phyloP scores from a whole-genome alignment of 1,284 basidiomycete species.

The Ustilago shanxiensis region DNA sequence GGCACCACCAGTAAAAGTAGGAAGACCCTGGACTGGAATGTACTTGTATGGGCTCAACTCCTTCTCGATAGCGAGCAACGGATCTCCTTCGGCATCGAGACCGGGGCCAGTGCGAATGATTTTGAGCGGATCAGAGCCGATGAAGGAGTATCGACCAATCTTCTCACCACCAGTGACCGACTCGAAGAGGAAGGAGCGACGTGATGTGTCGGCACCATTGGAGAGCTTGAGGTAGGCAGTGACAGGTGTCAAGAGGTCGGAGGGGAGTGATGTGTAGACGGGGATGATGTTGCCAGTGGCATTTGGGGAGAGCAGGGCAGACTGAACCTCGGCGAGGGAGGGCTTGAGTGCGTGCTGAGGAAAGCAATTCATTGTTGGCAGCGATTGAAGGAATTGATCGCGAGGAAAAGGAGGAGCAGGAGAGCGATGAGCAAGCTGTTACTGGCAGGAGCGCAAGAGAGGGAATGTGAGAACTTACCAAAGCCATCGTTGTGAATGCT shows the following conservation, averaged over 20 bases:
- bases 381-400: not conserved
- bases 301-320: constrained; percentile 48
- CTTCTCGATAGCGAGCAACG: constrained; percentile 84
- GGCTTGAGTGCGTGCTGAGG: constrained; percentile 52
- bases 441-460: not conserved
- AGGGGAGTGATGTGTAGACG: constrained; percentile 90
- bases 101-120: constrained; percentile 88
- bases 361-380: constrained; percentile 13
- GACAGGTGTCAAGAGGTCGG: constrained; percentile 96
- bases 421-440: constrained; percentile 6
- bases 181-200: constrained; percentile 66
- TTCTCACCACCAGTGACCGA: constrained; percentile 88
- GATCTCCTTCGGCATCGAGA: constrained; percentile 87
- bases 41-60: constrained; percentile 90
- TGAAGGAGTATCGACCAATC: constrained; percentile 92
- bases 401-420: not conserved
- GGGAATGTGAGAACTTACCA: constrained; percentile 23
- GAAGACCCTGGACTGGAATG: constrained; percentile 88
- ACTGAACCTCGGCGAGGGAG: constrained; percentile 60
- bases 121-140: constrained; percentile 94
- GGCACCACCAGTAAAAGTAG: constrained; percentile 96
- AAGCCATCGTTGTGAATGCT: constrained; percentile 31
- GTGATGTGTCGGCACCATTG: constrained; percentile 80
- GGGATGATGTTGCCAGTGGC: constrained; percentile 86
- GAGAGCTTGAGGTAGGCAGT: constrained; percentile 95